phyloP scores from a whole-genome alignment of 2,329 filamentous ascomycete genomes.

The Colletotrichum cereale region DNA sequence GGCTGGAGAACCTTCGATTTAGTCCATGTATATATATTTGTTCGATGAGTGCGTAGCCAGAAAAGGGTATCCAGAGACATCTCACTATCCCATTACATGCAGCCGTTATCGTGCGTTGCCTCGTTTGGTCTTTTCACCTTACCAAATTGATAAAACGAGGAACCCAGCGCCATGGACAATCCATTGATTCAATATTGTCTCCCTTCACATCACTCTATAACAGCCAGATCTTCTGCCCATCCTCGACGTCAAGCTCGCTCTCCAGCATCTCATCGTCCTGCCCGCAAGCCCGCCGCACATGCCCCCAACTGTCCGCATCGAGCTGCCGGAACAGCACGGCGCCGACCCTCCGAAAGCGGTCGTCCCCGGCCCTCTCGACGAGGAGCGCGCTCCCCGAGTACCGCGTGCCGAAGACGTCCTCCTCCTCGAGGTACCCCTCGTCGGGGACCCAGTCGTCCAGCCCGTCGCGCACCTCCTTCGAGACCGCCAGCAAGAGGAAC shows the following conservation, averaged over 20 bases:
- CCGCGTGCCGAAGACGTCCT: background rate
- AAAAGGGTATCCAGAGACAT: background rate
- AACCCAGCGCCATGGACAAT: too few species aligned
- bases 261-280: background rate
- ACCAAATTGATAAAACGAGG: background rate
- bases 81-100: background rate
- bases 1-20: background rate
- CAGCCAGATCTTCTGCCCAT: background rate
- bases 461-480: background rate
- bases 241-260: background rate
- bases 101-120: background rate
- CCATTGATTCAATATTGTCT: too few species aligned
- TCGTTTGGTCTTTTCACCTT: background rate
- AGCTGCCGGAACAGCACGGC: slow-evolving; percentile 13
- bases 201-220: background rate
- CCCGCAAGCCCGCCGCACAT: background rate
- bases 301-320: background rate
- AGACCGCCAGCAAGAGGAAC: slow-evolving; percentile 9
- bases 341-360: background rate
- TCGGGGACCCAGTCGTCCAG: background rate
- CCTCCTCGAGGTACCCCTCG: slow-evolving; percentile 9
- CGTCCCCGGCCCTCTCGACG: background rate
- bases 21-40: rapidly evolving
- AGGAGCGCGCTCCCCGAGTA: slow-evolving; percentile 17
- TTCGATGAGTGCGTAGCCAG: background rate